Evolutionary conservation across 148 eudicot genomes (phyloP).

Genomic region (Nyssa sinensis): DNA sequence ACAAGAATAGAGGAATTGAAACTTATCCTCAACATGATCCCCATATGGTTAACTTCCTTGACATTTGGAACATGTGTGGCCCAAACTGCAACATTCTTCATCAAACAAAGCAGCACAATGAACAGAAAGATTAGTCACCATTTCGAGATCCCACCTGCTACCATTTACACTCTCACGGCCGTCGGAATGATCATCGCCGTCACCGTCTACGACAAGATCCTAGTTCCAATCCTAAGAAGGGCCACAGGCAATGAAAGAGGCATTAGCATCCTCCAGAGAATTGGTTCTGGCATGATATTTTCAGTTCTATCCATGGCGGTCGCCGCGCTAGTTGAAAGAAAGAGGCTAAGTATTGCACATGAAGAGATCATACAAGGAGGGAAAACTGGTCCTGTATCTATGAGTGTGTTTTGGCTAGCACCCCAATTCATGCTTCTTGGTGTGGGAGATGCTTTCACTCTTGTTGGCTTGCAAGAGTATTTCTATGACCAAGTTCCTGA

Average conservation of each 20-base stretch:
- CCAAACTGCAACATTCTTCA: conserved; percentile 60
- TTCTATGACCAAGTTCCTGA: conserved; percentile 78
- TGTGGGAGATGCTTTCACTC: conserved; percentile 54
- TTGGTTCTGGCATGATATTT: conserved; percentile 61
- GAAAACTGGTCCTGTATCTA: conserved; percentile 8
- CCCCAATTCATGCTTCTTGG: conserved; percentile 61
- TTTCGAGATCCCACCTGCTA: conserved; percentile 56
- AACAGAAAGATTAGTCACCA: conserved; percentile 29
- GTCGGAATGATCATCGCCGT: conserved; percentile 41
- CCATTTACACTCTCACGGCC: conserved; percentile 36
- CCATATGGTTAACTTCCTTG: conserved; percentile 58
- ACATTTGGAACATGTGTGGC: conserved; percentile 56
- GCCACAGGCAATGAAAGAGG: conserved; percentile 55
- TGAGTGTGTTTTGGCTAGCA: conserved; percentile 61
- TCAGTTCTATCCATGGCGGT: conserved; percentile 34
- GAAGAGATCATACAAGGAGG: background rate
- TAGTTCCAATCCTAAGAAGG: conserved; percentile 47
- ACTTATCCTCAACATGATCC: conserved; percentile 52
- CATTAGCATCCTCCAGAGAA: conserved; percentile 46
- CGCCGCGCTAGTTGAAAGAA: conserved; percentile 50
- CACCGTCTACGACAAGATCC: conserved; percentile 40
- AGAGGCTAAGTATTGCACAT: conserved; percentile 16
- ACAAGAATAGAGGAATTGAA: conserved; percentile 65
- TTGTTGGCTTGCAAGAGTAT: conserved; percentile 70
- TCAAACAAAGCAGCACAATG: conserved; percentile 51